These are phyloP conservation scores for Kodamaea laetipori DNA, from an alignment of 805 yeast genomes.

Conservation along the genomic window DNA sequence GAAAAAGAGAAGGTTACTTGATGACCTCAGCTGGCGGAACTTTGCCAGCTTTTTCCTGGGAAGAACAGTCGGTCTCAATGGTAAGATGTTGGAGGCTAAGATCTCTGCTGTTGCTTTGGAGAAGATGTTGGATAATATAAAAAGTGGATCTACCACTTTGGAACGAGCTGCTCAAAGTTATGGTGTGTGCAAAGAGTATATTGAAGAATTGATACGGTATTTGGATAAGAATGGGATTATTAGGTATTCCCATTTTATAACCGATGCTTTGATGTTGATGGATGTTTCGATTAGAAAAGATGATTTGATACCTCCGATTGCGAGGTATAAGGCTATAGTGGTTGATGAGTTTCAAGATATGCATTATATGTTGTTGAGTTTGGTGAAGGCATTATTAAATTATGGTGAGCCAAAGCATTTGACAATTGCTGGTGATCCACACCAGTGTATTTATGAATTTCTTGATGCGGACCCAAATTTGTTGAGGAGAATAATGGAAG, in stretches of 20 bases:
- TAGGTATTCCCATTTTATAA: constrained; percentile 39
- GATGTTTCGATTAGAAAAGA: constrained; percentile 11
- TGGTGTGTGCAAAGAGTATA: constrained; percentile 29
- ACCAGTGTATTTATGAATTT: constrained; percentile 71
- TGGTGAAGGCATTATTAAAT: constrained; percentile 42
- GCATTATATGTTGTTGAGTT: constrained; percentile 49
- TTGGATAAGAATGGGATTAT: constrained; percentile 36
- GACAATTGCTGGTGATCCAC: constrained; percentile 69
- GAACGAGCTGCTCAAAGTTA: constrained; percentile 26
- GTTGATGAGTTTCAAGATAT: constrained; percentile 80
- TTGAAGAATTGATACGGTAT: constrained; percentile 29
- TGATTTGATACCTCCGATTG: constrained; percentile 23
- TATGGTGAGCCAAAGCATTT: constrained; percentile 48
- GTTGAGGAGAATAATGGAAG: constrained; percentile 26
- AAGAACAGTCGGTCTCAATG: constrained; percentile 32
- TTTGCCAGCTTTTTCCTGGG: constrained; percentile 37
- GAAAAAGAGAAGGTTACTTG: constrained; percentile 40
- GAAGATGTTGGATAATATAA: constrained; percentile 24
- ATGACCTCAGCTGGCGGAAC: constrained; percentile 55
- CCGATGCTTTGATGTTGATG: constrained; percentile 33
- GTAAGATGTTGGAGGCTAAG: constrained; percentile 24
- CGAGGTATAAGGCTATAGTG: constrained; percentile 41
- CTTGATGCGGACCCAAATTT: constrained; percentile 51
- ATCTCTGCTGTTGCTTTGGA: constrained; percentile 29
- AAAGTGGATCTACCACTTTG: constrained; percentile 23